Percentiles rank a stretch among this genome's conserved stretches.
phyloP scores from a whole-genome alignment of 2,329 filamentous ascomycete genomes.

The Fusarium xylarioides region DNA sequence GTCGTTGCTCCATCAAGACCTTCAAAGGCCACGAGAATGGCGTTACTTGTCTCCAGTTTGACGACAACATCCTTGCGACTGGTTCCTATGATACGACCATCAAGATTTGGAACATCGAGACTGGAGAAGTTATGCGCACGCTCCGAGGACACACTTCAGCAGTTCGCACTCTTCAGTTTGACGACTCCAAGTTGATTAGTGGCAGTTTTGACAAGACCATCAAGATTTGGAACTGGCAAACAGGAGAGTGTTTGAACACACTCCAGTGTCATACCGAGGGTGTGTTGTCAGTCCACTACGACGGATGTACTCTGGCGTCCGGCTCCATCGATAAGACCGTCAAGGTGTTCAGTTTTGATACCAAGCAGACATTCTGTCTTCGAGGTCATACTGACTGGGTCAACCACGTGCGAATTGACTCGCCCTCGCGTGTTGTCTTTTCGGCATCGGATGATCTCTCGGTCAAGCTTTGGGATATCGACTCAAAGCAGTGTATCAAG shows the following conservation, averaged over 20 bases:
- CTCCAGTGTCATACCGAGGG: constrained; percentile 82
- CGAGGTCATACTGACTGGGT: constrained; percentile 94
- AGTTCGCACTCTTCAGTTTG: constrained; percentile 90
- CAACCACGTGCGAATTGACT: constrained; percentile 91
- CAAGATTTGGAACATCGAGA: constrained; percentile 96
- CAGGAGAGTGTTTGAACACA: constrained; percentile 84
- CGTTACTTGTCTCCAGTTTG: constrained; percentile 64
- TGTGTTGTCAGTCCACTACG: constrained; percentile 89
- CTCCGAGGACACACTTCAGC: constrained; percentile 83
- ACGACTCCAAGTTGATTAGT: constrained; percentile 89
- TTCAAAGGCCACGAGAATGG: constrained; percentile 90
- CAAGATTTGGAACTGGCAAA: constrained; percentile 97
- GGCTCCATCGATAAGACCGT: constrained; percentile 90
- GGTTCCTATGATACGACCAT: constrained; percentile 95
- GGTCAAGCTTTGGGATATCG: constrained; percentile 91
- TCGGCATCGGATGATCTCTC: constrained; percentile 95
- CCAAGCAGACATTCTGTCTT: constrained; percentile 80
- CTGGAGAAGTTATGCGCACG: constrained; percentile 85
- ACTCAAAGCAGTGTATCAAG: constrained; percentile 80
- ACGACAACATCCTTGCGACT: constrained; percentile 90
- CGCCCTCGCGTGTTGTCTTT: constrained; percentile 82
- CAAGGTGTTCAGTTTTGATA: constrained; percentile 91
- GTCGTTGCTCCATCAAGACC: constrained; percentile 82
- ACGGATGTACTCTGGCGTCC: constrained; percentile 83
- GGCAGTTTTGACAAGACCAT: constrained; percentile 88